phyloP scores from a whole-genome alignment of 257 asterid genomes.

The Nyctanthes arbortristis region DNA sequence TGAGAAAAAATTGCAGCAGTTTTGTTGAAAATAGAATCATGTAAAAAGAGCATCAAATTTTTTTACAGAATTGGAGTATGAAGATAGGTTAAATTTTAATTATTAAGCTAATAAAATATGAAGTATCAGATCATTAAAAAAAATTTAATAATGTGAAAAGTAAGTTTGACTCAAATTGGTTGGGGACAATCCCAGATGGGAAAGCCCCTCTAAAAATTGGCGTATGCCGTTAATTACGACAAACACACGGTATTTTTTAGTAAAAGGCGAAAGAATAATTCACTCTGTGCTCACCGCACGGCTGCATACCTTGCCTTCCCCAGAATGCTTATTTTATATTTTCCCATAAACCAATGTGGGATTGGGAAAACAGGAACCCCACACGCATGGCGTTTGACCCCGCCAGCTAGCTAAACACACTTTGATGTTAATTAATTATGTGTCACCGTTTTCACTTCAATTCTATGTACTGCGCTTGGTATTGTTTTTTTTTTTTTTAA shows the following conservation, averaged over 20 bases:
- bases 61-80: no score
- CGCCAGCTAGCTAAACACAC: not conserved
- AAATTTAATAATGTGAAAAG: no score
- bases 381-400: not conserved
- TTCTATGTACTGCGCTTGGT: not conserved
- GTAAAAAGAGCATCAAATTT: no score
- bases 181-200: not conserved
- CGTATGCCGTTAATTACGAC: conserved; percentile 17
- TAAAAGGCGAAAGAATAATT: conserved; percentile 23
- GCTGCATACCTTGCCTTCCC: rapidly evolving
- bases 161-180: not conserved
- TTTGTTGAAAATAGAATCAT: no score
- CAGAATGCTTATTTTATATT: not conserved
- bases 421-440: not conserved
- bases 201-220: conserved; percentile 23
- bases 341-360: not conserved
- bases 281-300: not conserved
- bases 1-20: no score
- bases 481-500: not conserved
- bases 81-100: no score
- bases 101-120: no score
- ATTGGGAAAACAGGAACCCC: not conserved
- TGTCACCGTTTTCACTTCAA: not conserved
- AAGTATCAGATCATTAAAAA: no score
- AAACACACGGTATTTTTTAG: conserved; percentile 33